Percentiles rank a stretch among this genome's conserved stretches.
Conservation (phyloP, 805 yeast genomes). For the Yamadazyma phyllophila region DNA sequence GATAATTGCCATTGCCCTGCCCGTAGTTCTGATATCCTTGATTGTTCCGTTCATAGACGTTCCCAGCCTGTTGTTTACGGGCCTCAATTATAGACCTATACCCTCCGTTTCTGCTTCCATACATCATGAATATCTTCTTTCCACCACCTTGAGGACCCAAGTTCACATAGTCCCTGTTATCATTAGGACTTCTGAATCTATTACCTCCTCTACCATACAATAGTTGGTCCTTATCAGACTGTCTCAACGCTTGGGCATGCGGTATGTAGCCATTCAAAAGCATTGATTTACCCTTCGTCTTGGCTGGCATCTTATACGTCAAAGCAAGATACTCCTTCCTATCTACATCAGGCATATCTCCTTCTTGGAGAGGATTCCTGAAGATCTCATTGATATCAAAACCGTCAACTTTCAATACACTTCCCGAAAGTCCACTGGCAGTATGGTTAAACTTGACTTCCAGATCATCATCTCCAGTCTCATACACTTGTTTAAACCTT, state of each 20-base stretch:
- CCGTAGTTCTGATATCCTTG: conserved; percentile 12
- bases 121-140: conserved; percentile 26
- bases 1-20: conserved; percentile 6
- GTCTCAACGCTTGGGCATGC: conserved; percentile 57
- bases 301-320: conserved; percentile 60
- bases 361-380: conserved; percentile 47
- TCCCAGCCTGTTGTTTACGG: conserved; percentile 9
- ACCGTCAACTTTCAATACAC: conserved; percentile 32
- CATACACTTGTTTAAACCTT: conserved; percentile 40
- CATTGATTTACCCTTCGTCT: conserved; percentile 72
- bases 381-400: conserved; percentile 37
- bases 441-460: conserved; percentile 44
- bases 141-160: conserved; percentile 42
- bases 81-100: conserved; percentile 28
- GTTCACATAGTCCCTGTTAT: conserved; percentile 36
- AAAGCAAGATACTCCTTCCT: conserved; percentile 41
- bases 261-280: conserved; percentile 75
- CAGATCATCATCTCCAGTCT: conserved; percentile 27
- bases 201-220: conserved; percentile 44
- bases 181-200: conserved; percentile 29
- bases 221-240: conserved; percentile 66
- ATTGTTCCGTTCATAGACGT: conserved; percentile 9
- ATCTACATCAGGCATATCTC: conserved; percentile 44
- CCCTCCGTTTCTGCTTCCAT: conserved; percentile 39
- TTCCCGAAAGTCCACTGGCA: conserved; percentile 60